Evolutionary conservation across 148 eudicot species (phyloP), one percentile per base, ranked within the genome.

Genomic region (Camellia lanceoleosa): DNA sequence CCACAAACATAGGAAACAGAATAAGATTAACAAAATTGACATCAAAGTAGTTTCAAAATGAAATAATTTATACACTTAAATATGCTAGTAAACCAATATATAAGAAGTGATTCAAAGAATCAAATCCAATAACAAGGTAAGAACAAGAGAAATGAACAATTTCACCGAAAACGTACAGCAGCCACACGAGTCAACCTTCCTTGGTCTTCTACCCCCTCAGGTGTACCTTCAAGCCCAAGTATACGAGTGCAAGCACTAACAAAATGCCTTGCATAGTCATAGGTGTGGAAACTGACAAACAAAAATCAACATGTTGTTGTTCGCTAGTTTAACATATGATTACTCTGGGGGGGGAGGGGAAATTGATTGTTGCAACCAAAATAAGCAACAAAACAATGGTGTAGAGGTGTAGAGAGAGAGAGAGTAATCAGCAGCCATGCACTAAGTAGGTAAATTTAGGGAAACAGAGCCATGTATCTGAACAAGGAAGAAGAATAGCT

Each of bases 181-280:
- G 98, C 97, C 61, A 95, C 99, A 80, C 99, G 97, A 54, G 99
- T 95, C 81, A 95, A 83, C 86, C 91, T 89, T 68, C 97, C 98
- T 81, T 95, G 93, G 83, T 93, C 97, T 83, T 95, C 98, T 38
- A 95, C 98, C 79, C 99, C 98, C 88, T 95, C 99, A 44, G 99
- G 99, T 78, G 97, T 95, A 77, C 99, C 98, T 86, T 95, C 99
- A 79, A 95, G 91, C 72, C 93, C 99, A 84, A 95, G 96, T 77
- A 95, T 95, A 80, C 99, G 97, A 80, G 99, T 95, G 79, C 99
- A 95, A 68, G 99, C 97, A 90, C 99, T 95, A 47, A 95, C 97
- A 82, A 95, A 95, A 87, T 95, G 99, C 86, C 99, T 90, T 61
- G 97, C 99, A 81, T 95, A 95, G 70, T 95, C 99, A 85, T 95